Percentiles rank a stretch among this genome's conserved stretches.
phyloP scores from a whole-genome alignment of 805 yeast species.

The Candida sakaeoensis region DNA sequence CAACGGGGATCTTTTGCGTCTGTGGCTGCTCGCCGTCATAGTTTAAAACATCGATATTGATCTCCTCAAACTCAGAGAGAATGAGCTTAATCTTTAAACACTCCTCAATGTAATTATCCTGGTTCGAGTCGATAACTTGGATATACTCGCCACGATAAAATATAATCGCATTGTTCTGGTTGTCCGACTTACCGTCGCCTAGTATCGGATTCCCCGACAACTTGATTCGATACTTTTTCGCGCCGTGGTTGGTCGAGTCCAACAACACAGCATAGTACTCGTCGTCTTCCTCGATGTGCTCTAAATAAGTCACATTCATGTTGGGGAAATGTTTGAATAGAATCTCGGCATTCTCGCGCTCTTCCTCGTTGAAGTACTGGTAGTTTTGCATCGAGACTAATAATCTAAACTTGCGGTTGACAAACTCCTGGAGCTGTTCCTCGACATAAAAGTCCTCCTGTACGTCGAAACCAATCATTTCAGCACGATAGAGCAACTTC shows the following conservation, averaged over 20 bases:
- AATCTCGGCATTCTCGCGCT: constrained; percentile 61
- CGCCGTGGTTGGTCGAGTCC: constrained; percentile 25
- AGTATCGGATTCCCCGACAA: constrained; percentile 91
- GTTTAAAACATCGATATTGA: constrained; percentile 50
- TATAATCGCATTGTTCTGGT: constrained; percentile 83
- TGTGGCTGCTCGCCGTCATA: no score
- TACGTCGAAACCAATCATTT: constrained; percentile 48
- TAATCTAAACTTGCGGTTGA: constrained; percentile 74
- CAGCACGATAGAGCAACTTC: constrained; percentile 63
- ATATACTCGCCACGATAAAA: constrained; percentile 92
- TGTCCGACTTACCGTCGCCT: constrained; percentile 96
- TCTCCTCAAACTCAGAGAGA: constrained; percentile 86
- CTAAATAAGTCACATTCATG: constrained; percentile 51
- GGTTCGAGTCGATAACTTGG: constrained; percentile 94
- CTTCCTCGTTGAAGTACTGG: constrained; percentile 56
- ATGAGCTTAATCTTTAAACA: constrained; percentile 87
- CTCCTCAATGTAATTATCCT: constrained; percentile 92
- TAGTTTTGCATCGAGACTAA: constrained; percentile 86
- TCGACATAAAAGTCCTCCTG: constrained; percentile 13
- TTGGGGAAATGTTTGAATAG: constrained; percentile 73
- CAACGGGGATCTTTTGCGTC: constrained; percentile 45
- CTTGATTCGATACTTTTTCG: constrained; percentile 51
- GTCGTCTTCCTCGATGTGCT: constrained; percentile 36
- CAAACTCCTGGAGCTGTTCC: constrained; percentile 40
- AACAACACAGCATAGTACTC: constrained; percentile 60